These are phyloP conservation scores for Straminergon stramineum DNA, from an alignment of 225 moss, liverwort and hornwort genomes.

Conservation along the genomic window DNA sequence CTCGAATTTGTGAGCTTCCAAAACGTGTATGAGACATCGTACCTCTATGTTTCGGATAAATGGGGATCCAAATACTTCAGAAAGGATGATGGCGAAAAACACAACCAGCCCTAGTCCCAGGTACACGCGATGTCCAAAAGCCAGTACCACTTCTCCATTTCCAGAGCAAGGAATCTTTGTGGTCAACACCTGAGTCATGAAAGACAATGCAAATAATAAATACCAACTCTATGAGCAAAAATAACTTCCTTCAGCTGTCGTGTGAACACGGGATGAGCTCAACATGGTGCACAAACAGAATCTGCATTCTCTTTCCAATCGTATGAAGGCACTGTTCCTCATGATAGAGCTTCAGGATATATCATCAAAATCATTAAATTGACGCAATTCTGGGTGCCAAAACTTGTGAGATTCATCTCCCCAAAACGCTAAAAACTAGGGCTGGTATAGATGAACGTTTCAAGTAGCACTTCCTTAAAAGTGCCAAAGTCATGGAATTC, in stretches of 20 bases:
- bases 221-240: neutral
- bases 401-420: neutral
- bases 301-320: neutral
- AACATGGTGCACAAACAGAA: neutral
- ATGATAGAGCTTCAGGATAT: neutral
- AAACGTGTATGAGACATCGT: neutral
- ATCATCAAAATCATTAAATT: neutral
- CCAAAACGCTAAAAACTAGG: neutral
- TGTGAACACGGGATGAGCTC: neutral
- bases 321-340: too few species aligned
- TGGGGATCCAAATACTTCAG: constrained; percentile 81
- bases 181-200: constrained; percentile 61
- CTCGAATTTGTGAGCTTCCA: neutral
- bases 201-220: neutral
- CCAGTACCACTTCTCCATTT: constrained; percentile 64
- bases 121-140: constrained; percentile 64
- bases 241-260: neutral
- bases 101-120: constrained; percentile 80
- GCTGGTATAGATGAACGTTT: neutral
- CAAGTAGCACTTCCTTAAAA: neutral
- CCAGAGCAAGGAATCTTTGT: constrained; percentile 44
- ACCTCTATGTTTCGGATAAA: constrained; percentile 80
- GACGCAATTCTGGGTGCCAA: neutral
- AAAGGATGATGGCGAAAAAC: constrained; percentile 45
- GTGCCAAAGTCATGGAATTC: neutral